Evolutionary conservation across 352 stramenopile genomes (phyloP).

Genomic region (Globisporangium cylindrosporum): DNA sequence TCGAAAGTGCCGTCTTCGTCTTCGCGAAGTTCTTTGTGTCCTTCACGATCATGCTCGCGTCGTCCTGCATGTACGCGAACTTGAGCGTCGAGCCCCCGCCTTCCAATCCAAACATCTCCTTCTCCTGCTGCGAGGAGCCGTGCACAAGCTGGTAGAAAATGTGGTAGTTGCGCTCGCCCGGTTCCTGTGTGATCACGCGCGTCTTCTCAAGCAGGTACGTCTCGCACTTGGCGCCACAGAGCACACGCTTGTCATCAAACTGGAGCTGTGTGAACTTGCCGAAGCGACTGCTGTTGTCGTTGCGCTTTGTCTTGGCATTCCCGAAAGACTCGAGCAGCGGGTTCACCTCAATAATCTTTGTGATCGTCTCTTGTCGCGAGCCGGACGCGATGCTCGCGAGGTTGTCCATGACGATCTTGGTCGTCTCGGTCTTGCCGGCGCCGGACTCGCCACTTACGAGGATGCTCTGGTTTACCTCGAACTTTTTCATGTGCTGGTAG

Average conservation of each 20-base stretch:
- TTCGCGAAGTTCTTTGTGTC: conserved; percentile 56
- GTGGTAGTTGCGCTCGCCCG: conserved; percentile 93
- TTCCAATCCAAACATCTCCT: conserved; percentile 42
- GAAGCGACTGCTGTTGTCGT: conserved; percentile 96
- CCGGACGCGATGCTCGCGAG: conserved; percentile 65
- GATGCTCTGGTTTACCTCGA: conserved; percentile 75
- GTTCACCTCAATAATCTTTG: conserved; percentile 95
- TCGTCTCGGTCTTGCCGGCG: conserved; percentile 93
- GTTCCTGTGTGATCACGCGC: conserved; percentile 90
- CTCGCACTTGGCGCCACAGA: conserved; percentile 89
- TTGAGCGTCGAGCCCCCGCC: conserved; percentile 11
- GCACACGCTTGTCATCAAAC: conserved; percentile 79
- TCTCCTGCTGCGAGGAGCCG: conserved; percentile 35
- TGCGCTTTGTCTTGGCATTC: conserved; percentile 96
- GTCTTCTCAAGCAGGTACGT: conserved; percentile 97
- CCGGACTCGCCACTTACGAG: conserved; percentile 86
- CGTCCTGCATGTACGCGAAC: conserved; percentile 55
- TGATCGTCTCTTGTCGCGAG: conserved; percentile 59
- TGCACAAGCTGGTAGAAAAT: conserved; percentile 94
- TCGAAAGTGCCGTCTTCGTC: conserved; percentile 51
- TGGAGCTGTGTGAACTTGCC: conserved; percentile 97
- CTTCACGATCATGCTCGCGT: conserved; percentile 33
- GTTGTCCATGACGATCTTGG: conserved; percentile 90
- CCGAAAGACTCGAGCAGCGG: conserved; percentile 98
- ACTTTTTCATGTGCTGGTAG: conserved; percentile 60